phyloP scores from a whole-genome alignment of 352 stramenopile species.

The Phytophthora litchii region DNA sequence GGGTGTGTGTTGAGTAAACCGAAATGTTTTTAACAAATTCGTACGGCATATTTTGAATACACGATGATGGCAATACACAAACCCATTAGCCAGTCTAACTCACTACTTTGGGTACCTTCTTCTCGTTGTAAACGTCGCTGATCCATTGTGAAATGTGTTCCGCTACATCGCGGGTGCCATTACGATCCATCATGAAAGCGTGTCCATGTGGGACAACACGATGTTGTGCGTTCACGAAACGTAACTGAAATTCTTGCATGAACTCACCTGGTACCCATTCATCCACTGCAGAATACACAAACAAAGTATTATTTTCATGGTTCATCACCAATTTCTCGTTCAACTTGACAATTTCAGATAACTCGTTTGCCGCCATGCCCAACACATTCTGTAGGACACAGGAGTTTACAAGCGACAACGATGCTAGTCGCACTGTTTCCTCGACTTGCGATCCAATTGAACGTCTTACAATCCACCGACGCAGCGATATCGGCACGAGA shows the following conservation, averaged over 20 bases:
- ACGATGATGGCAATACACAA: too few species aligned
- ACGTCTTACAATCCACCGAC: constrained; percentile 1
- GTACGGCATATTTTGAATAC: too few species aligned
- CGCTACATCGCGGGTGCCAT: background rate
- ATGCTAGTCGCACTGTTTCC: background rate
- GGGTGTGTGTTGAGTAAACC: too few species aligned
- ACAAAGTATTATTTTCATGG: constrained; percentile 2
- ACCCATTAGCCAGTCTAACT: too few species aligned
- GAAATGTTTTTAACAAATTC: too few species aligned
- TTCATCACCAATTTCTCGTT: constrained; percentile 1
- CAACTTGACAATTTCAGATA: background rate
- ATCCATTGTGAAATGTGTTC: constrained; percentile 3
- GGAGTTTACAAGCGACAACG: constrained; percentile 1
- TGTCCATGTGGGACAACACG: constrained; percentile 1
- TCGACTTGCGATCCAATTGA: background rate
- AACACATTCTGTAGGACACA: constrained; percentile 2
- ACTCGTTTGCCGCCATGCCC: constrained; percentile 4
- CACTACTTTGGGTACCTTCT: background rate
- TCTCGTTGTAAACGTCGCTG: background rate
- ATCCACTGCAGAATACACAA: constrained; percentile 6
- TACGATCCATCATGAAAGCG: constrained; percentile 1
- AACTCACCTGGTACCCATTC: constrained; percentile 8
- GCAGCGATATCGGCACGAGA: constrained; percentile 1
- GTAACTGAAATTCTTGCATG: constrained; percentile 6
- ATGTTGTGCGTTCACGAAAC: constrained; percentile 1